These are phyloP conservation scores for Nemophila menziesii DNA, from an alignment of 257 asterid species.

Conservation along the genomic window DNA sequence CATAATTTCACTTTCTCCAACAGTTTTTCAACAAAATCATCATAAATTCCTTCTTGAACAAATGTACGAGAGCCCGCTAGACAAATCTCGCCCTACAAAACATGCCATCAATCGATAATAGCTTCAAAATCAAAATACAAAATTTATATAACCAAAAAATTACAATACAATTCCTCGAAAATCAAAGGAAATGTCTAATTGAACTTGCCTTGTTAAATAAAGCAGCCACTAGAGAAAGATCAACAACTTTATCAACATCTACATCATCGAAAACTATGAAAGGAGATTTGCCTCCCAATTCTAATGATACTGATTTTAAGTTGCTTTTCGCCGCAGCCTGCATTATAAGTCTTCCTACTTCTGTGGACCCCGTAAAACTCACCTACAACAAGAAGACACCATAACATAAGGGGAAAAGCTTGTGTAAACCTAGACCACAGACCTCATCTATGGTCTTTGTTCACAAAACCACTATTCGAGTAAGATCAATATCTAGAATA, in stretches of 20 bases:
- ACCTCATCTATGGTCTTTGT: neutral
- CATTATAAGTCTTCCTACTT: constrained; percentile 60
- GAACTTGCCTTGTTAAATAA: constrained; percentile 42
- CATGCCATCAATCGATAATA: neutral
- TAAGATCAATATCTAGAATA: no score
- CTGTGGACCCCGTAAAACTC: constrained; percentile 72
- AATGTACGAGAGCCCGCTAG: constrained; percentile 70
- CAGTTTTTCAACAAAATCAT: constrained; percentile 33
- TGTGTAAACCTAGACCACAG: no score
- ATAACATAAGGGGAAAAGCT: no score
- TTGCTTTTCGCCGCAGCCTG: constrained; percentile 74
- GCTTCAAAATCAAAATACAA: neutral
- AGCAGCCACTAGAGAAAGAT: constrained; percentile 37
- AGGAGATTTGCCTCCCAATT: constrained; percentile 82
- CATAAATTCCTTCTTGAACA: constrained; percentile 68
- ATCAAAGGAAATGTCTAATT: neutral
- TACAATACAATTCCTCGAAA: no score
- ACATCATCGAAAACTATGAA: constrained; percentile 62
- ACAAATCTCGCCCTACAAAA: constrained; percentile 62
- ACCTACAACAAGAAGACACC: constrained; percentile 34
- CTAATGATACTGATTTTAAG: constrained; percentile 61
- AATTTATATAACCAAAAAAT: no score
- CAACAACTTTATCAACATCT: constrained; percentile 47
- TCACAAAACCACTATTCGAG: no score
- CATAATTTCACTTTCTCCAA: constrained; percentile 41